A percentile compares a stretch with the other conserved stretches of the same genome.
Conservation (phyloP, 1,284 basidiomycete species). For the Ustanciosporium gigantosporum region DNA sequence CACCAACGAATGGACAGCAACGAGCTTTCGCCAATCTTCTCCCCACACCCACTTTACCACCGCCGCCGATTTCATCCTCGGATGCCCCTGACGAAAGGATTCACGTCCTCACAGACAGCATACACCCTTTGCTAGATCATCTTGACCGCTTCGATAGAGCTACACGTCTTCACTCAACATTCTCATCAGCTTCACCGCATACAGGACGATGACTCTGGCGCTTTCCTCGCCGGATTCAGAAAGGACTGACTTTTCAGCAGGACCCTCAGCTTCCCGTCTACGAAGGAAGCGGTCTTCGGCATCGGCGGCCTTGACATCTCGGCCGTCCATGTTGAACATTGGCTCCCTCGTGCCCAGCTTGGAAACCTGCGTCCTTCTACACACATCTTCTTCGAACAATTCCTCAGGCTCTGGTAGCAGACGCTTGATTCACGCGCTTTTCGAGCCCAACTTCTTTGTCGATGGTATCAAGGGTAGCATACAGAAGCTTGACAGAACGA, state of each 20-base stretch:
- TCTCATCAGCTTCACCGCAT: no score
- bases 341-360: constrained; percentile 16
- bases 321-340: constrained; percentile 30
- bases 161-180: no score
- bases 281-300: constrained; percentile 35
- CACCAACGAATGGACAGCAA: no score
- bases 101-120: no score
- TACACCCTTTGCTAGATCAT: no score
- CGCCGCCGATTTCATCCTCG: no score
- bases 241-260: not conserved
- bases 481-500: no score
- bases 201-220: no score
- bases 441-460: constrained; percentile 42
- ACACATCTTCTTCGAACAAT: constrained; percentile 1
- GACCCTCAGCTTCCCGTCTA: constrained; percentile 7
- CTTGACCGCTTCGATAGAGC: no score
- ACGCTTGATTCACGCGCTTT: constrained; percentile 27
- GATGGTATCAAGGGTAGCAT: constrained; percentile 3
- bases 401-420: not conserved
- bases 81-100: no score
- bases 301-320: constrained; percentile 30
- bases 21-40: no score
- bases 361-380: constrained; percentile 38
- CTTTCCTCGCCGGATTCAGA: not conserved
- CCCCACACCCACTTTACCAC: no score